phyloP scores from a whole-genome alignment of 495 filamentous ascomycete genomes.

The Sordaria brevicollis region DNA sequence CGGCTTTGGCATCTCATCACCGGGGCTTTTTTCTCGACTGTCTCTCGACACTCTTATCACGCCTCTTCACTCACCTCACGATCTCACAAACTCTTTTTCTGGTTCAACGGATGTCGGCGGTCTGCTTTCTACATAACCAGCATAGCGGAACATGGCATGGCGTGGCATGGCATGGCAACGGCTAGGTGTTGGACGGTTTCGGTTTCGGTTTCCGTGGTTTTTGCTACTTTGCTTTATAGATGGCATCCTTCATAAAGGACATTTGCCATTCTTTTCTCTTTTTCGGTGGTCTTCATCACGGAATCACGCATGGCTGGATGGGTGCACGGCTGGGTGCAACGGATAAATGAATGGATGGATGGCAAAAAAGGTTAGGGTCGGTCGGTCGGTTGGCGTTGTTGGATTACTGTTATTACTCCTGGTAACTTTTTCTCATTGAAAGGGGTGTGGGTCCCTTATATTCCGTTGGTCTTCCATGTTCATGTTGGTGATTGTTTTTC shows the following conservation, averaged over 20 bases:
- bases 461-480: too few species aligned
- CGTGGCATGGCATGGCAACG: neutral
- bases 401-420: neutral
- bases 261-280: neutral
- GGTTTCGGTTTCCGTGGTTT: too few species aligned
- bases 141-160: neutral
- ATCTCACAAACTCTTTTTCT: neutral
- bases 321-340: too few species aligned
- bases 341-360: neutral
- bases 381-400: neutral
- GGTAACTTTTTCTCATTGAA: too few species aligned
- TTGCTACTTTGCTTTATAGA: neutral
- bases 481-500: neutral
- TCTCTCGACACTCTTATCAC: neutral
- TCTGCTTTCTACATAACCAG: neutral
- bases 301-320: neutral
- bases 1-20: neutral
- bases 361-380: neutral
- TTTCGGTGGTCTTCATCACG: neutral
- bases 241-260: neutral
- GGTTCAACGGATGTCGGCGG: neutral
- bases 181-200: neutral
- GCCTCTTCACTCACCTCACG: neutral
- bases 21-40: neutral
- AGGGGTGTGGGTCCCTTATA: too few species aligned